phyloP scores from a whole-genome alignment of 202 grass and related monocot genomes.

The Musa balbisiana region DNA sequence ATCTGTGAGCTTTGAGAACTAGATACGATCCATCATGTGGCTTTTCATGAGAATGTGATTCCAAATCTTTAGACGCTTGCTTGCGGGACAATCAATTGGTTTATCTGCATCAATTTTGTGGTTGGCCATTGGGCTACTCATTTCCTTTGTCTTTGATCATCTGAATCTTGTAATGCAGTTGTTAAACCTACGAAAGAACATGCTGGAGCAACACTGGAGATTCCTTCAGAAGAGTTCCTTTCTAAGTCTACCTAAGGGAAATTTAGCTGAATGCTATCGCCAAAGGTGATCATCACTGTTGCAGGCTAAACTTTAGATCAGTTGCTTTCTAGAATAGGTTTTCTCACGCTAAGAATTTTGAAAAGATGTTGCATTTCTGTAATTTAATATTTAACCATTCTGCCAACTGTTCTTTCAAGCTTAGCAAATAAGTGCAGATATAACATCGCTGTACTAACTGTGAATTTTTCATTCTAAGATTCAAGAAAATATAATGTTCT shows the following conservation, averaged over 20 bases:
- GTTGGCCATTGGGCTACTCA: not conserved
- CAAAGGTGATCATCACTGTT: not conserved
- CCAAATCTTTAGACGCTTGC: not conserved
- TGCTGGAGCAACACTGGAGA: slow-evolving; percentile 76
- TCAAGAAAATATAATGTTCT: not conserved
- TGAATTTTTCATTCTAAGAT: not conserved
- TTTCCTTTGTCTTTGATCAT: not conserved
- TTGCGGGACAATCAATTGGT: not conserved
- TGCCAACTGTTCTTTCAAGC: not conserved
- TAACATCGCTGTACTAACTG: not conserved
- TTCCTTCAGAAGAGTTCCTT: slow-evolving; percentile 75
- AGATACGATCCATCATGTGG: not conserved
- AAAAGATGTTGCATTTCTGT: not conserved
- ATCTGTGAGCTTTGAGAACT: not conserved
- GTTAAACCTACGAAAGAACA: slow-evolving; percentile 80
- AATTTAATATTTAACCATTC: not conserved
- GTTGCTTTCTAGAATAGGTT: not conserved
- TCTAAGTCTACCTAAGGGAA: slow-evolving; percentile 41
- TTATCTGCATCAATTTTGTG: not conserved
- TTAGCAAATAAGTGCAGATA: not conserved
- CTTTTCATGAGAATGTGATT: not conserved
- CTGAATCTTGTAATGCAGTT: slow-evolving; percentile 32
- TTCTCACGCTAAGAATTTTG: not conserved
- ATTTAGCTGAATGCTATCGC: not conserved
- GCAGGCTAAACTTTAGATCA: not conserved